Percentiles rank a stretch among this genome's conserved stretches.
These are phyloP conservation scores for Colletotrichum sp. DNA, from an alignment of 2,329 filamentous ascomycete genomes.

Conservation along the genomic window DNA sequence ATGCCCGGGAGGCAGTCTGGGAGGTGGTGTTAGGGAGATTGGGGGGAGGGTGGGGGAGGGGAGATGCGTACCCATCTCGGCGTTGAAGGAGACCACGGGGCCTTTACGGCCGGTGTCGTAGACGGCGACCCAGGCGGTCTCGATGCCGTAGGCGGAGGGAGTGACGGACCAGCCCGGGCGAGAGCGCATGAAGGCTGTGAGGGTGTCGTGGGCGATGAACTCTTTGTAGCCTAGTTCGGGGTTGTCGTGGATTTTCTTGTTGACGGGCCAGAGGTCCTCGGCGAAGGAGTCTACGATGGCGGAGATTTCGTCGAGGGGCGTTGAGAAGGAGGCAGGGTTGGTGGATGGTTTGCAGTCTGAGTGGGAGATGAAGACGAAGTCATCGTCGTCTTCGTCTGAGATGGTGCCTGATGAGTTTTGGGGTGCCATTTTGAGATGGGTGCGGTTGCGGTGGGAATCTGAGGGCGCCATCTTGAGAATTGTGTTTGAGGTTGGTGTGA, in stretches of 20 bases:
- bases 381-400: not conserved
- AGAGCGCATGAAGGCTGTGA: conserved; percentile 51
- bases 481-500: not conserved
- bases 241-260: conserved; percentile 26
- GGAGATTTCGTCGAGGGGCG: conserved; percentile 4
- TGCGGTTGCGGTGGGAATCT: not conserved
- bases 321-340: not conserved
- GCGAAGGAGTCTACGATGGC: not conserved
- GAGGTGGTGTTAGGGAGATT: not conserved
- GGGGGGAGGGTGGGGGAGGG: no score
- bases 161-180: conserved; percentile 55
- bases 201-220: conserved; percentile 38
- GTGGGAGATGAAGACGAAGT: conserved; percentile 15
- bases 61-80: conserved; percentile 44
- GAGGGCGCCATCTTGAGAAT: not conserved
- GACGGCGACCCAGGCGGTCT: conserved; percentile 58
- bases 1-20: conserved; percentile 54
- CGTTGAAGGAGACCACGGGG: conserved; percentile 51
- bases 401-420: not conserved
- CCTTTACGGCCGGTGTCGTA: conserved; percentile 51
- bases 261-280: conserved; percentile 20
- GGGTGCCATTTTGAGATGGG: not conserved
- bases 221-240: conserved; percentile 35
- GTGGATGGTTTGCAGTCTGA: not conserved
- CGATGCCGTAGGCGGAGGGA: conserved; percentile 54